Evolutionary conservation across 176 grass and related monocot genomes (phyloP), one percentile per base, ranked within the genome.

Genomic region (Phoenix dactylifera): DNA sequence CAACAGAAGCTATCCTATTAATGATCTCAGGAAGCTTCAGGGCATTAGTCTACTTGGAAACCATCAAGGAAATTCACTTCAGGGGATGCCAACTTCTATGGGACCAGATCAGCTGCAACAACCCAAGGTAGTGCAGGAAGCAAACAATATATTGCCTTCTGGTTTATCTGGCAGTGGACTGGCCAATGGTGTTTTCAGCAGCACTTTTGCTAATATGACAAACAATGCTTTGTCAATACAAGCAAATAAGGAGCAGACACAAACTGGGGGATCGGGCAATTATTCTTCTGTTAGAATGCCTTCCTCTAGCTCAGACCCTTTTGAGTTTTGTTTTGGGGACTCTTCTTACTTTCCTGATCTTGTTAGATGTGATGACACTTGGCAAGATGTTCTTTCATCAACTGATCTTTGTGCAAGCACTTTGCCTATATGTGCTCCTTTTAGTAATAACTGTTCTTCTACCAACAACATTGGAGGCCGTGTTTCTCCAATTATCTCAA

Each of bases 301-400:
- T 44, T 62, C 17, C 18, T 22, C 26, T 18, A 22, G 30, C 44
- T 17, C 60, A 23, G 82, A 82, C 49, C 63, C 72, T 10, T 79
- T 85, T 50, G 69, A 55, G 49, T 64, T 62, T 64, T 61, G 77
- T 26, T 18, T 72, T 58, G 26, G 54, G 1, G 86, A 85, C 3
- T 60, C 72, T 65, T 49, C 61, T 63, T 71, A 75, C 55, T 76
- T 77, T 79, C 17, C 67, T 48, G 72, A 77, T 59, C 74, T 57
- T 68, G 20, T 22, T 10, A 66, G 59, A 60, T 69, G 14, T 55
- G 65, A 67, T 51, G 64, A 56, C 51, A 65, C n/a, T n/a, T n/a
- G n/a, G 56, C 53, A 66, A 50, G n/a, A 15, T 66, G 78, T 63
- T 18, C 71, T 76, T 65, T 57, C 67, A 55, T 76, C 86, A 15